A percentile compares a stretch with the other conserved stretches of the same genome.
These are phyloP conservation scores for Alternaria triticimaculans DNA, from an alignment of 2,329 filamentous ascomycete genomes.

Conservation along the genomic window DNA sequence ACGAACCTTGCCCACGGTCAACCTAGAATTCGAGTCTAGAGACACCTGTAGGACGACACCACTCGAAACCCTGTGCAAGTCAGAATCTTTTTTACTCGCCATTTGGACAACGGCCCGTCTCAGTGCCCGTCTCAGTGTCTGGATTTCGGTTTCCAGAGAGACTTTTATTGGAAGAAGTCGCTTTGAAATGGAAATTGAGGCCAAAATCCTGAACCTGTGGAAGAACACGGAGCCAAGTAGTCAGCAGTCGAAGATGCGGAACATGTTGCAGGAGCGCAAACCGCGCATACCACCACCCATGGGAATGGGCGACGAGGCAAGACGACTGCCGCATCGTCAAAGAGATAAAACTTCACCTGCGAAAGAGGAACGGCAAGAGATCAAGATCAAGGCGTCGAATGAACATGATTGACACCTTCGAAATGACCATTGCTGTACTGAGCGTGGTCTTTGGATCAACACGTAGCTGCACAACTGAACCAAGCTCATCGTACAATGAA, in stretches of 20 bases:
- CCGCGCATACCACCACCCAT: too few relatives aligned
- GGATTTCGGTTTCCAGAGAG: neutral
- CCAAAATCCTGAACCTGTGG: neutral
- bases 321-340: neutral
- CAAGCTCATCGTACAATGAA: neutral
- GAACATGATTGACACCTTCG: too few relatives aligned
- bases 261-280: too few relatives aligned
- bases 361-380: neutral
- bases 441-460: too few relatives aligned
- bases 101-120: too few relatives aligned
- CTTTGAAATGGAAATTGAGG: neutral
- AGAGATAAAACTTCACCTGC: neutral
- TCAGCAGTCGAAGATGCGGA: too few relatives aligned
- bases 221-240: too few relatives aligned
- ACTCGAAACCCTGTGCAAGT: fast-evolving
- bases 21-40: neutral
- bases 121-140: too few relatives aligned
- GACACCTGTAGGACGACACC: neutral
- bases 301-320: neutral
- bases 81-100: neutral
- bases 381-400: too few relatives aligned
- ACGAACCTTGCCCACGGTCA: fast-evolving
- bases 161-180: neutral
- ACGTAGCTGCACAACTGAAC: too few relatives aligned
- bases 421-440: too few relatives aligned